A percentile compares a stretch with the other conserved stretches of the same genome.
Evolutionary conservation across 169 alveolate species (phyloP).

Genomic region (Plasmodium malariae): DNA sequence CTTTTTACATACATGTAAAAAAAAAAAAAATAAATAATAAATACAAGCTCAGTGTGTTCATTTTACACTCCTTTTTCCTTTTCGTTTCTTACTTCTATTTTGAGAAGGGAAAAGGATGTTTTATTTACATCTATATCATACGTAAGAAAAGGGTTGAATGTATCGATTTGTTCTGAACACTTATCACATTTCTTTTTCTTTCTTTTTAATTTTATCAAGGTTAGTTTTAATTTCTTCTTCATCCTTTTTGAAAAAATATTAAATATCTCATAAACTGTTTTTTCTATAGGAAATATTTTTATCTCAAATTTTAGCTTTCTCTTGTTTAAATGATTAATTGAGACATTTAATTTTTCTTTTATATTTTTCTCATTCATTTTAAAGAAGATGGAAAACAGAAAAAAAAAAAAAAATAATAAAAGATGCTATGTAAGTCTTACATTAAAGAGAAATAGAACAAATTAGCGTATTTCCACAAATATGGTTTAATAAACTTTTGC

Average conservation of each 20-base stretch:
- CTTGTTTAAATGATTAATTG: conserved; percentile 47
- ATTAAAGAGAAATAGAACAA: too few species aligned
- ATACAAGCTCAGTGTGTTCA: not conserved
- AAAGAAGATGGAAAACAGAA: not conserved
- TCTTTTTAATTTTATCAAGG: conserved; percentile 27
- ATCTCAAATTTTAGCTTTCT: conserved; percentile 50
- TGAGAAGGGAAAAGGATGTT: conserved; percentile 27
- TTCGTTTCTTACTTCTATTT: conserved; percentile 54
- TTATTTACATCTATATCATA: conserved; percentile 47
- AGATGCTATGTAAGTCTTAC: too few species aligned
- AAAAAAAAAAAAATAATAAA: too few species aligned
- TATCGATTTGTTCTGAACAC: conserved; percentile 35
- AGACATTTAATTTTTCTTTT: conserved; percentile 40
- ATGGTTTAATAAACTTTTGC: too few species aligned
- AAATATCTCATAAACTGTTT: conserved; percentile 58
- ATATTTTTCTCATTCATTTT: conserved; percentile 59
- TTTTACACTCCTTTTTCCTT: not conserved
- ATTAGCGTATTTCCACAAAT: too few species aligned
- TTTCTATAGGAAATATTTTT: conserved; percentile 41
- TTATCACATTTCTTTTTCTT: conserved; percentile 46
- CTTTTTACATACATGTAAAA: not conserved
- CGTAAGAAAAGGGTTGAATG: conserved; percentile 22
- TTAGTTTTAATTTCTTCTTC: conserved; percentile 25
- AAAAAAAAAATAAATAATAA: too few species aligned
- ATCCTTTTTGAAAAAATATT: conserved; percentile 37